Evolutionary conservation across 2,329 filamentous ascomycete species (phyloP).

Genomic region (Alternaria triticimaculans): DNA sequence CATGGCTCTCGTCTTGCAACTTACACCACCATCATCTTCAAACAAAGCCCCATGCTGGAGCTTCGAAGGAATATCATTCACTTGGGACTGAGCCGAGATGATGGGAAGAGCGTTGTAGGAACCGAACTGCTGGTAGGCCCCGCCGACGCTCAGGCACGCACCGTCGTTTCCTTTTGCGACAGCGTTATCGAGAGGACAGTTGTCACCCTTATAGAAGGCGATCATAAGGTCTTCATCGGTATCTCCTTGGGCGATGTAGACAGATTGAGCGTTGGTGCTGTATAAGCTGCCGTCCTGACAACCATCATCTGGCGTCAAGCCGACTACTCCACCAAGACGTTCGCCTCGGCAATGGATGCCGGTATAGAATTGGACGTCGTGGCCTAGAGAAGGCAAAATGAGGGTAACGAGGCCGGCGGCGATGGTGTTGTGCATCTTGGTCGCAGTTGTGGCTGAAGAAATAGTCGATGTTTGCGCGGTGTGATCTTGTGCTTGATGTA

Average conservation of each 20-base stretch:
- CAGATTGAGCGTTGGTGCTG: neutral
- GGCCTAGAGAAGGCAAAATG: neutral
- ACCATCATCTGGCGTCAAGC: neutral
- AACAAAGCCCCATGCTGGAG: neutral
- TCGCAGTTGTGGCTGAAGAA: neutral
- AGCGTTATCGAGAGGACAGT: neutral
- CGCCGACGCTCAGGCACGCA: neutral
- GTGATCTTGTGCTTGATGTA: neutral
- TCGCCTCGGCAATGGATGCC: neutral
- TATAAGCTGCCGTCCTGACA: neutral
- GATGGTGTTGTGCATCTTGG: neutral
- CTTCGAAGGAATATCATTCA: neutral
- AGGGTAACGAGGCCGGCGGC: neutral
- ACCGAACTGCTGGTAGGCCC: neutral
- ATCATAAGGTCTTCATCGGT: neutral
- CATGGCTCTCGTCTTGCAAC: neutral
- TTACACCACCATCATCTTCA: neutral
- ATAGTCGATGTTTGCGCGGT: neutral
- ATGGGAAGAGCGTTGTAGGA: neutral
- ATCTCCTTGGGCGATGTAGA: neutral
- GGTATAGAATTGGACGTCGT: neutral
- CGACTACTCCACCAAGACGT: neutral
- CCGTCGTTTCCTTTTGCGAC: neutral
- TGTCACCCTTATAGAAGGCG: neutral
- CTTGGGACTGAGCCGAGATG: neutral